Evolutionary conservation across 768 basidiomycete species (phyloP), one percentile per base, ranked within the genome.

Genomic region (Pisolithus marmoratus): DNA sequence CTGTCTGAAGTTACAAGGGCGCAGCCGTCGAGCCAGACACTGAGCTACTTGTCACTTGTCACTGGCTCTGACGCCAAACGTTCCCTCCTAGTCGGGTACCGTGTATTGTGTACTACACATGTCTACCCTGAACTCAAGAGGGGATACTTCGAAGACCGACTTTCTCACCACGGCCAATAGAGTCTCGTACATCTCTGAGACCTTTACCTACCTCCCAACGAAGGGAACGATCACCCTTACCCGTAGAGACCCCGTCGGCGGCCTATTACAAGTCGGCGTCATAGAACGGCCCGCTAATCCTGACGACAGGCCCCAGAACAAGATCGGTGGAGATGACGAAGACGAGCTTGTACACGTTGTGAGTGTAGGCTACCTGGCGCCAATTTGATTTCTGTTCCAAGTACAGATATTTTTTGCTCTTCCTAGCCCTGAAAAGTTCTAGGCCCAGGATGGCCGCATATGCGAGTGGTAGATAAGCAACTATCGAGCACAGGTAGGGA

Each of bases 401-500:
- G 14, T 17, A 1, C 14, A 17, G 24, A 51, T 36, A 27, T 29
- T 22, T 38, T 11, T 20, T 17, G 24, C 37, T 20, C 24, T 26
- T 5, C 2, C 4, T 38, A 67, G 65, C 2, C 59, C 66, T 5
- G 67, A 67, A 22, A 62, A 54, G 5, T 67, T 67, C 22, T 58
- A 41, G 2, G 66, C 60, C 0, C 20, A 37, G 4, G 56, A 67
- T n/a, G 61, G 58, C 1, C 24, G 24, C 19, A 20, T 23, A 44
- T 67, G 69, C 6, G 66, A 69, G 17, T 67, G 66, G 66, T 67
- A 67, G 37, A 58, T 67, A 2, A 50, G 19, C 0, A 56, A 67
- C 2, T 38, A 40, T 3, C 59, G 55, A 38, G 45, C 63, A 5
- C 65, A 67, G 58, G 66, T 67, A 27, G 14, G 51, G 31, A 22